Conservation (phyloP, 2,329 filamentous ascomycete genomes). For the Epichloe typhina region DNA sequence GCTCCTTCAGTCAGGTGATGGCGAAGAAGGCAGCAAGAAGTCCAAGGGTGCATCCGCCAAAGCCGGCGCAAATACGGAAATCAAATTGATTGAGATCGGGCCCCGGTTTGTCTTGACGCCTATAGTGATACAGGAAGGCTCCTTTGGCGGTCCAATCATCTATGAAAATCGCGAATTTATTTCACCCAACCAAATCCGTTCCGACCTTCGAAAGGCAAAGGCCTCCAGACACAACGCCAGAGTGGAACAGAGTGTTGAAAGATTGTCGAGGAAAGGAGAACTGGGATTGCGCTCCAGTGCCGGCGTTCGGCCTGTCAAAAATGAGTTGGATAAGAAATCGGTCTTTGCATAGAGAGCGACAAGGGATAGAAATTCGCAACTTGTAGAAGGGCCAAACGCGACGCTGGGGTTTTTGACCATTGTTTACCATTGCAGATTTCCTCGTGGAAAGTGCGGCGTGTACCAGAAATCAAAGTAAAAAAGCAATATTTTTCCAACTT, state of each 20-base stretch:
- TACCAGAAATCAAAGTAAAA: background rate
- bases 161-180: conserved; percentile 98
- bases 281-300: conserved; percentile 61
- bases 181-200: conserved; percentile 83
- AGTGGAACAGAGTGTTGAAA: conserved; percentile 60
- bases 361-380: background rate
- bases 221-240: conserved; percentile 66
- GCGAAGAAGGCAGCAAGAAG: conserved; percentile 29
- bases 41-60: conserved; percentile 21
- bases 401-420: conserved; percentile 1
- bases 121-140: conserved; percentile 88
- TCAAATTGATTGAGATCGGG: conserved; percentile 83
- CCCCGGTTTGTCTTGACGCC: conserved; percentile 87
- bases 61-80: conserved; percentile 50
- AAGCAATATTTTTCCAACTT: too few species aligned
- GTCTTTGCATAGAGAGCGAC: conserved; percentile 50
- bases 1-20: conserved; percentile 27
- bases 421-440: background rate
- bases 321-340: conserved; percentile 63
- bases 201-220: conserved; percentile 65
- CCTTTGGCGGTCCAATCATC: conserved; percentile 90
- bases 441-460: background rate
- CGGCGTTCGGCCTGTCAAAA: conserved; percentile 46
- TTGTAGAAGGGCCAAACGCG: background rate
- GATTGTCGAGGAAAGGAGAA: conserved; percentile 59